Base-by-base conservation (phyloP, 108 stramenopile species). In the Nitzschia putrida region DNA sequence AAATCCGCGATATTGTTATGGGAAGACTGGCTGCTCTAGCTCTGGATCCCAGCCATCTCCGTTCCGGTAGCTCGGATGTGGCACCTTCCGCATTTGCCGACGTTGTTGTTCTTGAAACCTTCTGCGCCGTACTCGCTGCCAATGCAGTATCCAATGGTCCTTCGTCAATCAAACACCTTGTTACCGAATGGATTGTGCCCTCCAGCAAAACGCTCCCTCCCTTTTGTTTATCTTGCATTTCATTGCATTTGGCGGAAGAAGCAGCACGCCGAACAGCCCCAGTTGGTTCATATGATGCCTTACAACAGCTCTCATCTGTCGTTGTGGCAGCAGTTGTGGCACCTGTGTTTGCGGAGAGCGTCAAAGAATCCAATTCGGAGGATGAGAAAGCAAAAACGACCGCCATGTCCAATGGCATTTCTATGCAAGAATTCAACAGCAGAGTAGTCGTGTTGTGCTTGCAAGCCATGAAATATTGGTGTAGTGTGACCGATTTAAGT, bases 161-260 rank as follows among this genome's bases (percentile, higher is more conserved):
- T 40, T 55, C 68, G 21, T 80, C 82, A 25, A 67, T 91, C n/a
- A 47, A 66, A 21, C 77, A 87, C 52, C 78, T 91, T 45, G 57
- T 88, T 9, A 60, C 74, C 3, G 88, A 88, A 68, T 91, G 90
- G 90, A 91, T 91, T 57, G 76, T 91, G 42, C 90, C 90, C 40
- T 68, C 67, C 22, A 53, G 60, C 69, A 60, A 72, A 9, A 74
- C 70, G 21, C 38, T 88, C 34, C 88, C 88, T 18, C 69, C 78
- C 14, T 76, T 73, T 49, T 79, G 85, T 8, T 71, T 80, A 47
- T 68, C 73, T 21, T 84, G 78, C 43, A 71, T 90, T 49, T 53
- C 76, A 12, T 71, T 55, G 0, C 84, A 89, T 53, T 45, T 89
- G 42, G 82, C 85, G 12, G 57, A 72, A 37, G 88, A 86, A 60